Base-by-base conservation (phyloP, 1,284 basidiomycete species). In the Microbotryum silenes-acaulis region DNA sequence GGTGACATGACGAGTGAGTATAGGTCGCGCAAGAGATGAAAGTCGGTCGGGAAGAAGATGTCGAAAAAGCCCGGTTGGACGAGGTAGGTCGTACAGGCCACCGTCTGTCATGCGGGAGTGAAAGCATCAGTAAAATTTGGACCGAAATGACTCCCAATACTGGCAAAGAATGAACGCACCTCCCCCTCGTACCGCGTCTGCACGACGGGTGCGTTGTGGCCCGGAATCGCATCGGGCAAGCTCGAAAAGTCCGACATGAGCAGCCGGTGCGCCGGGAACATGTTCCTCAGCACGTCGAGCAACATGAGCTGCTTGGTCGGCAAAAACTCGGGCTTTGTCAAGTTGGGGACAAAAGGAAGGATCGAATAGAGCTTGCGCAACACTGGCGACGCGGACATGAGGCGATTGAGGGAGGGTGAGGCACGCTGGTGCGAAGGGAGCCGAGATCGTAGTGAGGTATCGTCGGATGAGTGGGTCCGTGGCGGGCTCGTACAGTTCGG, bases 1-100 rank as follows among this genome's bases (percentile, higher is more conserved):
- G 53, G 50, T 8, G 65, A 49, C 67, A 94, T 83, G 65, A 87
- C 81, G 69, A 85, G 80, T 72, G 90, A 86, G 76, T 96, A 96
- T 81, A 92, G 87, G 74, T 92, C 88, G 54, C 87, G 80, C 29
- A 98, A 80, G 23, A 82, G 81, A 56, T 84, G 82, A 70, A 98
- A 99, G 73, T 93, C 79, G 8, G 94, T 98, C 2, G 96, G 96
- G 79, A 98, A 99, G 80, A 99, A 92, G 67, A 98, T 98, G 77
- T 99, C 96, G 75, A 99, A 99, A 77, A 85, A 94, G 14, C 96
- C 96, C 73, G 90, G 96, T 68, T 87, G 85, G 61, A 98, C 96
- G 69, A 94, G 83, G 64, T 97, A 83, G 20, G 90, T 97, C 62
- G 86, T 81, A 70, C 90, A 92, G 3, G 96, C 88, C 6, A 97